phyloP scores from a whole-genome alignment of 257 asterid genomes.

The Capsicum rhomboideum region DNA sequence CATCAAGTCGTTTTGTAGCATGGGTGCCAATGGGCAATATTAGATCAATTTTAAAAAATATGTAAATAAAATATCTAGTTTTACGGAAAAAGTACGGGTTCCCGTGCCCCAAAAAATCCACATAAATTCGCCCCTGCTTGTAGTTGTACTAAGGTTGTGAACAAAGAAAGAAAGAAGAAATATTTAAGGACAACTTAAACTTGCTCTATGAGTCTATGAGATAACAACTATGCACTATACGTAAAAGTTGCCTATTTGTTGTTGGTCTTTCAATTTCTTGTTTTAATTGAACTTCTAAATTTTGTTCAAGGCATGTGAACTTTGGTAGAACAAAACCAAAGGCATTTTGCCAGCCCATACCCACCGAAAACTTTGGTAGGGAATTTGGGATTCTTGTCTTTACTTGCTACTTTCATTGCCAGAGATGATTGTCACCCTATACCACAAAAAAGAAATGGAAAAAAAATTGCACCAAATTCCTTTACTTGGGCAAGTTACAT shows the following conservation, averaged over 20 bases:
- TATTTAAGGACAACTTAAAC: background rate
- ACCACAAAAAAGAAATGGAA: too few relatives aligned
- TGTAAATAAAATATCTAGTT: too few relatives aligned
- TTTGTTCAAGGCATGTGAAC: background rate
- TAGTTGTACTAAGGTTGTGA: background rate
- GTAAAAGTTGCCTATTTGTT: background rate
- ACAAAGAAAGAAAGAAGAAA: background rate
- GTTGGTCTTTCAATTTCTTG: background rate
- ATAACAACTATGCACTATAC: background rate
- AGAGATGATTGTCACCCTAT: background rate
- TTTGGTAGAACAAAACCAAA: background rate
- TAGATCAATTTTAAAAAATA: too few relatives aligned
- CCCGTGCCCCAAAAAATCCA: too few relatives aligned
- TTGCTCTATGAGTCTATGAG: background rate
- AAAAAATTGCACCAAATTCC: too few relatives aligned
- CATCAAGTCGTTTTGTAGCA: too few relatives aligned
- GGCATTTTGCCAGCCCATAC: conserved; percentile 1
- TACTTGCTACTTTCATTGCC: background rate
- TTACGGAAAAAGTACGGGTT: too few relatives aligned
- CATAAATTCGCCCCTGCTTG: too few relatives aligned
- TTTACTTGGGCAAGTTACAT: too few relatives aligned
- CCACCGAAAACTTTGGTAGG: background rate
- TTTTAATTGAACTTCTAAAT: background rate
- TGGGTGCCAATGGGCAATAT: too few relatives aligned
- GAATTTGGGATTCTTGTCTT: background rate